Evolutionary conservation across 176 grass and related monocot genomes (phyloP), one percentile per base, ranked within the genome.

Genomic region (Oryza meridionalis): DNA sequence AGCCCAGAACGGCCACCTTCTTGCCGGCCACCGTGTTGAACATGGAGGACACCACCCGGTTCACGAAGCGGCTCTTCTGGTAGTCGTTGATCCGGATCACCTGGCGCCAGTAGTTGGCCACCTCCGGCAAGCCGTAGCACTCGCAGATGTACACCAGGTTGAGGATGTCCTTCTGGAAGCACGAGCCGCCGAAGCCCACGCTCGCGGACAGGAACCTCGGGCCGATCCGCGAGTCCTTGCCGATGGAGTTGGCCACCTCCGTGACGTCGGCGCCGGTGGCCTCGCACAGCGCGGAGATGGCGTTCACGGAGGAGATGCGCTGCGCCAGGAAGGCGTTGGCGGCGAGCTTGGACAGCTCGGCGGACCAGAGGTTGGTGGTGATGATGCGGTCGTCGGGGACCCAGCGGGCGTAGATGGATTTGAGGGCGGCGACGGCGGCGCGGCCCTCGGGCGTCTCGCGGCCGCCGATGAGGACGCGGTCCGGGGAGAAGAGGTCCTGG

Each of bases 301-400:
- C 88, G 46, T 89, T 89, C 37, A 89, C 74, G 19, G 88, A 89
- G 58, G 89, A 91, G 69, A 91, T 91, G 61, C 89, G 87, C 80
- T 91, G 89, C 11, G 89, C 89, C 61, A 91, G 78, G 80, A 87
- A 91, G 4, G 89, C 89, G 84, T 91, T 91, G 21, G 89, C 89
- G 0, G 89, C 89, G 11, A 91, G 84, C 75, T 91, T 91, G 43
- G 89, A 91, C 15, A 91, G 74, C 70, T 91, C 89, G 1, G 89
- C 89, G 3, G 84, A 87, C 89, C 89, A 91, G 9, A 91, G 80
- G 58, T 91, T 91, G 68, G 89, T 87, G 24, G 89, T 91, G 63
- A 91, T 79, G 55, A 91, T 91, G 66, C 84, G 72, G 64, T 91
- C 89, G 67, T 89, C 88, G 25, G 88, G 88, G 44, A 89, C 88